Evolutionary conservation across 148 eudicot genomes (phyloP), one percentile per base, ranked within the genome.

Genomic region (Cornus kousa): DNA sequence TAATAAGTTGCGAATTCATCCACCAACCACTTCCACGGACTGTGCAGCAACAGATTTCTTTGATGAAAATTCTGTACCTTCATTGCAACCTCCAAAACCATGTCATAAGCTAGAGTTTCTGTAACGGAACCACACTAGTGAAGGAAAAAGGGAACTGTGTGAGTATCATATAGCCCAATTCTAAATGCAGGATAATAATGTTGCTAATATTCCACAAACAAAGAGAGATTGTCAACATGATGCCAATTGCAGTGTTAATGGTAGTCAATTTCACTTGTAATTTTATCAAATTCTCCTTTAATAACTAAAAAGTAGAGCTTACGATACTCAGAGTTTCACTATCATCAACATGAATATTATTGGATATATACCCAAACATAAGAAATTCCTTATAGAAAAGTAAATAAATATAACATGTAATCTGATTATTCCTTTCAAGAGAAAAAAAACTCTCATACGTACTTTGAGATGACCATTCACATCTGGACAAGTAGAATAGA

Each of bases 81-180:
- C 97, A 94, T 91, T 57, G 97, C 98, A 80, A 89, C 87, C 89
- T 94, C 98, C 79, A 94, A 78, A 77, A 88, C 95, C 72, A 90
- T 74, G 83, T 94, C 98, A 74, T 92, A 94, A 19, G 97, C 97
- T 10, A 94, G 91, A 74, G 98, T 94, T 81, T 94, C 98, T 39
- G 97, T 95, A 83, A 94, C 93, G 74, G 93, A 87, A 70, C 92
- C 93, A 70, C 95, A 93, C 95, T 91, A 70, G 37, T 68, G 50
- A 77, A 20, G 67, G 40, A 71, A 50, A 20, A 77, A 40, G 32
- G 20, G 65, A 17, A 67, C 6, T 7, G 46, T 24, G 67, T 78
- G 50, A 79, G 39, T 14, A 48, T 9, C 53, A 39, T 60, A 24
- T 13, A 48, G 31, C 66, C 6, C 7, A 62, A 12, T 74, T 48